A percentile compares a stretch with the other conserved stretches of the same genome.
Evolutionary conservation across 768 basidiomycete genomes (phyloP).

Genomic region (Boletus reticuloceps): DNA sequence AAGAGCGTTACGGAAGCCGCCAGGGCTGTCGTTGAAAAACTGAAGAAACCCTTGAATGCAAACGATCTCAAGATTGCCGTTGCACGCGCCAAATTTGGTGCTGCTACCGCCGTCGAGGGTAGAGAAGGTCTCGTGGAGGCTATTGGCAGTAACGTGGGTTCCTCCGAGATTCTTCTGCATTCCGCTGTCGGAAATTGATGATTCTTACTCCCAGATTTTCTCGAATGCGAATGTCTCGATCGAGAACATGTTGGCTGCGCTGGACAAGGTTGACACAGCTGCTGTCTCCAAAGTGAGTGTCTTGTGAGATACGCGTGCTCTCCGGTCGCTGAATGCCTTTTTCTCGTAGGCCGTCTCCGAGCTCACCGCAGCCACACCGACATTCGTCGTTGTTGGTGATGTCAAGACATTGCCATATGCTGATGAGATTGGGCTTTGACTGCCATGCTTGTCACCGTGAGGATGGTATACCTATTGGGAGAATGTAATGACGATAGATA

Average conservation of each 20-base stretch:
- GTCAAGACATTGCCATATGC: constrained; percentile 72
- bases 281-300: constrained; percentile 64
- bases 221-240: constrained; percentile 52
- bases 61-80: constrained; percentile 80
- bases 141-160: constrained; percentile 63
- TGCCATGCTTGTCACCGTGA: background rate
- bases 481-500: constrained; percentile 19
- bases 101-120: constrained; percentile 67
- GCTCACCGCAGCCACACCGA: constrained; percentile 75
- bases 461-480: constrained; percentile 10
- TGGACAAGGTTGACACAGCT: constrained; percentile 67
- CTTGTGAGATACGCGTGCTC: background rate
- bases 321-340: background rate
- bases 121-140: constrained; percentile 62
- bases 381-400: constrained; percentile 85
- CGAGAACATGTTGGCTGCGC: constrained; percentile 58
- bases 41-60: constrained; percentile 55
- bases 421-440: constrained; percentile 79
- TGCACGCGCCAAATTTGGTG: constrained; percentile 84
- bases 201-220: constrained; percentile 51
- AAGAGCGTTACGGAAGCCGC: constrained; percentile 65
- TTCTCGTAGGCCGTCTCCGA: constrained; percentile 49
- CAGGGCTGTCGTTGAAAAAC: constrained; percentile 62
- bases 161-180: background rate
- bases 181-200: background rate